phyloP scores from a whole-genome alignment of 441 rosid genomes.

The Gossypium gossypioides region DNA sequence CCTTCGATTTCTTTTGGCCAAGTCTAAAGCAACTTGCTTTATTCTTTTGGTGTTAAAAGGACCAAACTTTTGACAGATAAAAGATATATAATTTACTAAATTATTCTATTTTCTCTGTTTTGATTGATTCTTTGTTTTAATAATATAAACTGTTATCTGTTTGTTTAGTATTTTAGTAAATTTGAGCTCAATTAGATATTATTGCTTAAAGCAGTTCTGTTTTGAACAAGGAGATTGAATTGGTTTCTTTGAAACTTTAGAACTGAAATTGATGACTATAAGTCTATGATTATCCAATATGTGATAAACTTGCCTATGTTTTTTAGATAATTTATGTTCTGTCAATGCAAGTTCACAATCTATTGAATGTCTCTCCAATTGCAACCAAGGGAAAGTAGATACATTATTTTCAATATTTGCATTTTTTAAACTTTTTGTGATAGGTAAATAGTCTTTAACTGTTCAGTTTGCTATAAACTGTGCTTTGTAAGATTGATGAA shows the following conservation, averaged over 20 bases:
- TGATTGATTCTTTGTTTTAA: neutral
- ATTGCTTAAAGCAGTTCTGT: neutral
- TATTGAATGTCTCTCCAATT: neutral
- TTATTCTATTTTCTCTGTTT: neutral
- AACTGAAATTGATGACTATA: neutral
- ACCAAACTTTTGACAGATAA: neutral
- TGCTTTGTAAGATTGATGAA: neutral
- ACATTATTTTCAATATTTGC: neutral
- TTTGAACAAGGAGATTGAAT: neutral
- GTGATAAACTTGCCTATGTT: neutral
- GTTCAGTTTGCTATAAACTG: neutral
- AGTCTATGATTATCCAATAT: neutral
- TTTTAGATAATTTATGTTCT: neutral
- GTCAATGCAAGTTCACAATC: neutral
- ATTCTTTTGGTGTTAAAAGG: neutral
- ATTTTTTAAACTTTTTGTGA: neutral
- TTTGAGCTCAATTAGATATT: neutral
- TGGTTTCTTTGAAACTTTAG: neutral
- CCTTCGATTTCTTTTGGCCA: neutral
- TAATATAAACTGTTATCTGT: neutral
- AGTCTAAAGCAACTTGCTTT: neutral
- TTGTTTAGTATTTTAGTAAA: conserved; percentile 1
- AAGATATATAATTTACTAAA: neutral
- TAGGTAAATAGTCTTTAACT: neutral
- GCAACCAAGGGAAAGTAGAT: neutral